A percentile compares a stretch with the other conserved stretches of the same genome.
These are phyloP conservation scores for Hemileccinum impolitum DNA, from an alignment of 768 basidiomycete genomes.

Conservation along the genomic window DNA sequence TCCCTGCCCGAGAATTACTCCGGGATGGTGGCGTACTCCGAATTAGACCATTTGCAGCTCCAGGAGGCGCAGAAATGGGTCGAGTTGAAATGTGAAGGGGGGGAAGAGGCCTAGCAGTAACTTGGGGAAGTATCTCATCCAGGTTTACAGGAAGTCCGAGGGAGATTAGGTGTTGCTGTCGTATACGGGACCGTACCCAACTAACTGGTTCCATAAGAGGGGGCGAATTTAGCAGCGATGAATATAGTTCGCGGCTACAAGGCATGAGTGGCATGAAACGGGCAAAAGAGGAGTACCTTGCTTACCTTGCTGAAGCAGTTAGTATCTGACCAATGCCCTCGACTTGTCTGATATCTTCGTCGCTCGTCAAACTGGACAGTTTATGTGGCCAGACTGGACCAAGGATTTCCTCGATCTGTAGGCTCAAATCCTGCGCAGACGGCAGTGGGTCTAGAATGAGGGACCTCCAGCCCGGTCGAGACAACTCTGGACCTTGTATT, in stretches of 20 bases:
- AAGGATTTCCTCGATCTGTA: slow-evolving; percentile 64
- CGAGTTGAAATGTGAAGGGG: slow-evolving; percentile 80
- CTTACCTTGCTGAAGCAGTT: slow-evolving; percentile 70
- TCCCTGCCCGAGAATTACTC: slow-evolving; percentile 53
- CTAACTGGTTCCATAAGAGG: slow-evolving; percentile 82
- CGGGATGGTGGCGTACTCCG: slow-evolving; percentile 31
- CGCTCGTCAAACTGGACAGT: slow-evolving; percentile 51
- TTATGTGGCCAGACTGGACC: slow-evolving; percentile 61
- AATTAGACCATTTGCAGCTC: slow-evolving; percentile 40
- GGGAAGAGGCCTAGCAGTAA: slow-evolving; percentile 65
- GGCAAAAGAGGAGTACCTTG: slow-evolving; percentile 4
- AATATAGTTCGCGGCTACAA: slow-evolving; percentile 74
- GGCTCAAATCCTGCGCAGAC: slow-evolving; percentile 50
- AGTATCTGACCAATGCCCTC: slow-evolving; percentile 82
- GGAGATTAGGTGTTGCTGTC: slow-evolving; percentile 85
- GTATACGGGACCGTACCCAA: slow-evolving; percentile 90
- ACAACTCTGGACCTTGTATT: slow-evolving; percentile 36
- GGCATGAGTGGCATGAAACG: slow-evolving; percentile 21
- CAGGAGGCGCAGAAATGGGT: slow-evolving; percentile 78
- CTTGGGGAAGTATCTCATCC: slow-evolving; percentile 81
- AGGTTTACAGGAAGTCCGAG: slow-evolving; percentile 94
- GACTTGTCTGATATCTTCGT: slow-evolving; percentile 73
- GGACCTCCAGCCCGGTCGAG: slow-evolving; percentile 53
- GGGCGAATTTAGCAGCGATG: slow-evolving; percentile 63
- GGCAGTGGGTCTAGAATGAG: slow-evolving; percentile 66